Conservation (phyloP, 495 filamentous ascomycete genomes). For the Podospora anserina region DNA sequence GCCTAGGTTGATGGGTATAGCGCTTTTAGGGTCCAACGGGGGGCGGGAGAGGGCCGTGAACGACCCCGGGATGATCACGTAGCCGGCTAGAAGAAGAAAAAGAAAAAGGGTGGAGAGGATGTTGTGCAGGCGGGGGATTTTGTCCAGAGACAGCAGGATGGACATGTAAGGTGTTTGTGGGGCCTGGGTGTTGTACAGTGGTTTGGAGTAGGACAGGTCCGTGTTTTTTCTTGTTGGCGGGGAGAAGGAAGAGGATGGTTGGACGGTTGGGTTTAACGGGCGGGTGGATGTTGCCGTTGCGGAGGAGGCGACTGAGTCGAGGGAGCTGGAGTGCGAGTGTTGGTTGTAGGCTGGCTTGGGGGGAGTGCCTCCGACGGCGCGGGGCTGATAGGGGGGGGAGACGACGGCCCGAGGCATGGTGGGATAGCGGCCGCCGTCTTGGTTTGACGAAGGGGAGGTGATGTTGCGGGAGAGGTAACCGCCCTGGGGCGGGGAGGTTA, state of each 20-base stretch:
- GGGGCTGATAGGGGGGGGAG: background rate
- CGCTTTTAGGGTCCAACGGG: constrained; percentile 3
- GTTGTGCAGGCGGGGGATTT: constrained; percentile 37
- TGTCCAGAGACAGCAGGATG: constrained; percentile 40
- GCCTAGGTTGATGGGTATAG: constrained; percentile 14
- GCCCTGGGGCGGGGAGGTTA: background rate
- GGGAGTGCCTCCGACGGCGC: background rate
- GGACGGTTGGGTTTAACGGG: background rate
- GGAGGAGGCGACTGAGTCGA: constrained; percentile 14
- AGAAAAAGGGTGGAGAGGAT: constrained; percentile 33
- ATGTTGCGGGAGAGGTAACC: background rate
- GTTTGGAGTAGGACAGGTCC: background rate
- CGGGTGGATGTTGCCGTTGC: background rate
- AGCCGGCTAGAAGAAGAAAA: constrained; percentile 42
- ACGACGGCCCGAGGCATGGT: background rate
- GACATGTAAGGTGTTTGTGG: constrained; percentile 36
- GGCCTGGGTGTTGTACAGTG: background rate
- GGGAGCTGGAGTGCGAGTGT: constrained; percentile 13
- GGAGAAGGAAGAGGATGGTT: background rate
- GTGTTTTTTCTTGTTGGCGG: background rate
- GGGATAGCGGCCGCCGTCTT: constrained; percentile 1
- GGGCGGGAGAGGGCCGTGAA: constrained; percentile 29
- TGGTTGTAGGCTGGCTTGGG: background rate
- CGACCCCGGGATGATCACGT: constrained; percentile 41
- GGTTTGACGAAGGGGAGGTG: background rate